Evolutionary conservation across 306 rosid genomes (phyloP), one percentile per base, ranked within the genome.

Genomic region (Medicago arabica): DNA sequence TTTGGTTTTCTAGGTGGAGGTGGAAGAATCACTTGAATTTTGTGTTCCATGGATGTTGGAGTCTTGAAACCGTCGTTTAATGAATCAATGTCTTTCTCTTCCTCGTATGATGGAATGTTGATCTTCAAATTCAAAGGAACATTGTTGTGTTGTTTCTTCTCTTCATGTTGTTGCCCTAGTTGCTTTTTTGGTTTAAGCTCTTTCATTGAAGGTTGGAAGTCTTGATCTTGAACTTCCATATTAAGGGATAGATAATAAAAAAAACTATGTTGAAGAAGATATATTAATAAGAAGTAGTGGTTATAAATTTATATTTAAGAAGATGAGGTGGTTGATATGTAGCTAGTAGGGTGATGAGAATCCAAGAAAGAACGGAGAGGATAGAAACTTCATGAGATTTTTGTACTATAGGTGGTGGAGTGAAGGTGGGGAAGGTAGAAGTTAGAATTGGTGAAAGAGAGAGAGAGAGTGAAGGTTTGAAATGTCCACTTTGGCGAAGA

Each of bases 1-100:
- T 87, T 90, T n/a, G 87, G 88, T 75, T 90, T 90, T 77, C 87
- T 84, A 9, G 96, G 96, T 46, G 96, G 91, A 69, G 86, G 85
- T 4, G 97, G 96, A n/a, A 75, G 78, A 15, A 21, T 61, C 2
- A 80, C 38, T 58, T 58, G 87, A 63, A 87, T 87, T 47, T 68
- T 86, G 76, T 81, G 84, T n/a, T 86, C 87, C 38, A 15, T 14
- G 5, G 88, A 75, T 2, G 89, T 92, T 12, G 96, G 97, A 74
- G 97, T 92, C 86, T 80, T 87, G 84, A 87, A 68, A 31, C 93
- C 96, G 3, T 86, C 89, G 4, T 55, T 21, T 1, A 9, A 16
- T 2, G 31, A n/a, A 16, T 66, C 78, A 11, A 4, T 4, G 0
- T 83, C 86, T 6, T 63, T 65, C 9, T 68, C 14, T 7, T 40